A percentile compares a stretch with the other conserved stretches of the same genome.
These are phyloP conservation scores for Carex parvula DNA, from an alignment of 176 grass and related monocot species.

Conservation along the genomic window DNA sequence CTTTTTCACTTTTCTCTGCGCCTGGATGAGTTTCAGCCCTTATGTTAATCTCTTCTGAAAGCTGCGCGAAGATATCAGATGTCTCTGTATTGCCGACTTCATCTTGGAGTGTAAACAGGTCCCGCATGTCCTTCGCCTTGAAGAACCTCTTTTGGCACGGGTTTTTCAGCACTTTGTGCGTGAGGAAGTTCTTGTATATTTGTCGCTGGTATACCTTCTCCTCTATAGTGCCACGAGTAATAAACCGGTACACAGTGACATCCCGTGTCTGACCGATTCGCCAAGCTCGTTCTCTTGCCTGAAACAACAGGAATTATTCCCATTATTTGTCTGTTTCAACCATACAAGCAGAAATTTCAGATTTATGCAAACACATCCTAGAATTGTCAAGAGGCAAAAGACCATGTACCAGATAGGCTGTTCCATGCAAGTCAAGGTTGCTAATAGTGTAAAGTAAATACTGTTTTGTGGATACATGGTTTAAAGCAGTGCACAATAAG, in stretches of 20 bases:
- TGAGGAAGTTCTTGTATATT: conserved; percentile 95
- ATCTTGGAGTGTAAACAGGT: conserved; percentile 81
- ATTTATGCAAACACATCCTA: background rate
- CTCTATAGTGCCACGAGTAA: conserved; percentile 92
- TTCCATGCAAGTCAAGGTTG: background rate
- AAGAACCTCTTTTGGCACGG: conserved; percentile 88
- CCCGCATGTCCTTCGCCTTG: conserved; percentile 92
- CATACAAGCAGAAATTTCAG: conserved; percentile 10
- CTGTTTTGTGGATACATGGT: background rate
- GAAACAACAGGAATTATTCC: conserved; percentile 7
- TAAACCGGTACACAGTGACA: conserved; percentile 80
- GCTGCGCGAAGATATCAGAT: conserved; percentile 73
- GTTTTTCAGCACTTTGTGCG: conserved; percentile 89
- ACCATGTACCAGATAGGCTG: background rate
- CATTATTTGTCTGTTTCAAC: conserved; percentile 26
- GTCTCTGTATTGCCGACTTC: conserved; percentile 63
- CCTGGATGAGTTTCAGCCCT: conserved; percentile 27
- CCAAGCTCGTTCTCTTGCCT: conserved; percentile 98
- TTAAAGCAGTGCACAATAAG: background rate
- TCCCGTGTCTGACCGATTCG: conserved; percentile 82
- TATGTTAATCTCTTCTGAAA: conserved; percentile 65
- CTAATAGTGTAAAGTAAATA: background rate
- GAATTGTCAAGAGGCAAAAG: background rate
- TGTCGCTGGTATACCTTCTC: conserved; percentile 94
- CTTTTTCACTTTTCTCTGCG: conserved; percentile 24